These are phyloP conservation scores for Micromonas pusilla DNA, from an alignment of 139 green algal species.

Conservation along the genomic window DNA sequence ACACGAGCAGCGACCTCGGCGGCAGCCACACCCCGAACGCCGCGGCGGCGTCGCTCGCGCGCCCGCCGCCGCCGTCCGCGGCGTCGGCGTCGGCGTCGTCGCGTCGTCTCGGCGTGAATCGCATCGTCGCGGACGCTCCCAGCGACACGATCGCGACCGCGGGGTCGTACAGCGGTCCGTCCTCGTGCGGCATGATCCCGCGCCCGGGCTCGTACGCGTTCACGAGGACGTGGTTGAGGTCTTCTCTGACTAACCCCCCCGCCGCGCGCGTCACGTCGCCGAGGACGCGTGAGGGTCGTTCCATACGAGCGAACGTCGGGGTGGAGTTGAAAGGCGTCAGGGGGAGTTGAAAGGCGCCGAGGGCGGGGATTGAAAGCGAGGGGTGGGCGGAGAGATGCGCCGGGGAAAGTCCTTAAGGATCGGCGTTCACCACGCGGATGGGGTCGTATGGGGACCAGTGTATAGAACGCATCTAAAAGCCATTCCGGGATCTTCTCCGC, in stretches of 20 bases:
- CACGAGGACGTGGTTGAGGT: slow-evolving; percentile 26
- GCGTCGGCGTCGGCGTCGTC: not conserved
- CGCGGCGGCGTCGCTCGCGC: not conserved
- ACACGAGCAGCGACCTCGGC: slow-evolving; percentile 4
- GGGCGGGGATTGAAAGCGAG: no score
- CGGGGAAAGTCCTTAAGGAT: no score
- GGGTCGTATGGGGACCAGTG: no score
- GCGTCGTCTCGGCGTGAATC: slow-evolving; percentile 7
- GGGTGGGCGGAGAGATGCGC: no score
- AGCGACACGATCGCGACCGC: slow-evolving; percentile 12
- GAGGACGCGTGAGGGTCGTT: no score
- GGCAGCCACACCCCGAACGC: slow-evolving; percentile 8
- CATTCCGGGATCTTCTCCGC: no score
- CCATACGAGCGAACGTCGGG: no score
- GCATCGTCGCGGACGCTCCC: not conserved
- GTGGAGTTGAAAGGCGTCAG: no score
- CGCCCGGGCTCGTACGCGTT: slow-evolving; percentile 12
- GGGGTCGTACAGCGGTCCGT: slow-evolving; percentile 15
- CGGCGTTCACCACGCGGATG: no score
- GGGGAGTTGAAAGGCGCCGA: no score
- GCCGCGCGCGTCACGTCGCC: not conserved
- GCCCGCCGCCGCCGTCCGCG: not conserved
- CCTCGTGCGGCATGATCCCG: slow-evolving; percentile 19
- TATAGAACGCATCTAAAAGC: no score
- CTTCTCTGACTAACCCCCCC: not conserved